Evolutionary conservation across 441 rosid species (phyloP).

Genomic region (Eutrema salsugineum): DNA sequence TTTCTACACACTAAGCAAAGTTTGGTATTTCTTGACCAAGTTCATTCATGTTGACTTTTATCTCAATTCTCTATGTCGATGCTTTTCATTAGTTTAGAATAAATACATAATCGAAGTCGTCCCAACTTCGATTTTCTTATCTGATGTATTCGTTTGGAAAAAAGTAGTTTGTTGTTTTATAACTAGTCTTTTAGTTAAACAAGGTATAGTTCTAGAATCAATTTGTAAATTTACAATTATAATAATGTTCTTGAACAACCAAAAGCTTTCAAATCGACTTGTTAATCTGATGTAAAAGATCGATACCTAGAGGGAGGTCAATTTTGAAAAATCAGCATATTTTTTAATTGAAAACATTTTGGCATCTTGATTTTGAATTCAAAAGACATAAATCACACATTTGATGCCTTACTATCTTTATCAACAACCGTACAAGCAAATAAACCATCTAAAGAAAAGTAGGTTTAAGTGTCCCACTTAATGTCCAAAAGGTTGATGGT

Average conservation of each 20-base stretch:
- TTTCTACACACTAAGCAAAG: slow-evolving; percentile 26
- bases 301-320: background rate
- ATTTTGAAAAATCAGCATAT: background rate
- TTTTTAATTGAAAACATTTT: background rate
- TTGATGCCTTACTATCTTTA: slow-evolving; percentile 14
- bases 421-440: background rate
- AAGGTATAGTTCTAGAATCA: background rate
- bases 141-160: background rate
- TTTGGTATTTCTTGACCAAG: slow-evolving; percentile 31
- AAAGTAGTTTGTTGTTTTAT: slow-evolving; percentile 7
- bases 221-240: background rate
- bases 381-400: background rate
- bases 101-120: background rate
- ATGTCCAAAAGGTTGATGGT: slow-evolving; percentile 8
- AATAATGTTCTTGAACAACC: background rate
- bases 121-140: background rate
- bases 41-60: slow-evolving; percentile 32
- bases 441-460: background rate
- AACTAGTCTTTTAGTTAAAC: slow-evolving; percentile 2
- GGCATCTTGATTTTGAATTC: background rate
- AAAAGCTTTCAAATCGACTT: background rate
- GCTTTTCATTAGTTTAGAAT: background rate
- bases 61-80: slow-evolving; percentile 8
- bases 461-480: slow-evolving; percentile 29
- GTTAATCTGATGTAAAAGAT: background rate